A percentile compares a stretch with the other conserved stretches of the same genome.
phyloP scores from a whole-genome alignment of 805 yeast genomes.

The Candida vaughaniae region DNA sequence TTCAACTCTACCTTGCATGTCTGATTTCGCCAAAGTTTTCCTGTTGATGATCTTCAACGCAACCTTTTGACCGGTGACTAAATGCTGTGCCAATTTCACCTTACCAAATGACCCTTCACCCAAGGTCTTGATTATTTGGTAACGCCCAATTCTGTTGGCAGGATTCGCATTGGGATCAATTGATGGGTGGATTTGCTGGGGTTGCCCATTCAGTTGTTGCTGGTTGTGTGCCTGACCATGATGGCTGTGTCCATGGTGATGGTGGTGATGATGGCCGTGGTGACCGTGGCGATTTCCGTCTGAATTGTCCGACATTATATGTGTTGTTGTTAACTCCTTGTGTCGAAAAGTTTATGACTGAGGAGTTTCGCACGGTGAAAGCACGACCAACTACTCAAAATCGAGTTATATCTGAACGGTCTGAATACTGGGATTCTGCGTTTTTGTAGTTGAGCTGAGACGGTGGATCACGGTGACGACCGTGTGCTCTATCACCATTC shows the following conservation, averaged over 20 bases:
- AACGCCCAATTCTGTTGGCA: constrained; percentile 73
- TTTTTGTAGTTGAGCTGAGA: too few relatives aligned
- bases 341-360: constrained; percentile 5
- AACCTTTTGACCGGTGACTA: constrained; percentile 87
- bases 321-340: not conserved
- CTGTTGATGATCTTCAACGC: constrained; percentile 92
- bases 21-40: constrained; percentile 88
- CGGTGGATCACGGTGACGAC: too few relatives aligned
- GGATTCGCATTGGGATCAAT: constrained; percentile 29
- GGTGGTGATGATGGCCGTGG: constrained; percentile 4
- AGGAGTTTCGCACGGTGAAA: not conserved
- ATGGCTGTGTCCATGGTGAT: constrained; percentile 6
- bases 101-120: constrained; percentile 98
- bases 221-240: constrained; percentile 17
- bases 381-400: constrained; percentile 1
- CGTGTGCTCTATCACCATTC: too few relatives aligned
- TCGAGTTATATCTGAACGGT: constrained; percentile 4
- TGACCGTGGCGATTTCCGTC: constrained; percentile 1
- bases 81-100: constrained; percentile 86
- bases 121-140: constrained; percentile 86
- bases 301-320: constrained; percentile 5
- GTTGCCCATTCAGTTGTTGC: constrained; percentile 12
- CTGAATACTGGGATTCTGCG: not conserved
- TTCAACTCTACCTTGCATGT: constrained; percentile 96
- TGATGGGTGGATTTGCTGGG: constrained; percentile 5